Conservation (phyloP, 2,329 filamentous ascomycete species). For the Juglanconis juglandina region DNA sequence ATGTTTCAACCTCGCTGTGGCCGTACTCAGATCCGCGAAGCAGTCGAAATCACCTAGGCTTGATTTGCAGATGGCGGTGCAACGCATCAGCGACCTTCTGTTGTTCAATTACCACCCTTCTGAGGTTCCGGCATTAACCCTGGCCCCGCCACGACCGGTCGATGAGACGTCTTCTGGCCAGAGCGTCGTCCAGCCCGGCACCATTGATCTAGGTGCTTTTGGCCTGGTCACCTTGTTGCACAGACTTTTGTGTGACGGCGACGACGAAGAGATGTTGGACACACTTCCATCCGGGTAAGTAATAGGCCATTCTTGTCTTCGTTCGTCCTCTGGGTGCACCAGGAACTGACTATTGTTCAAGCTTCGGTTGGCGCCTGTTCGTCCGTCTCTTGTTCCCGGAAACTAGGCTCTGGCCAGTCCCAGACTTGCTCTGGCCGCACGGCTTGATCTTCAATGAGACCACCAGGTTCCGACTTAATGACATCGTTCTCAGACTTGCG, state of each 20-base stretch:
- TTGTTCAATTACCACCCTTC: slow-evolving; percentile 29
- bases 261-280: slow-evolving; percentile 17
- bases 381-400: slow-evolving; percentile 64
- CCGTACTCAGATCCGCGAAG: slow-evolving; percentile 39
- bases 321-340: background rate
- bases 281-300: slow-evolving; percentile 20
- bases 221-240: slow-evolving; percentile 35
- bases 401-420: slow-evolving; percentile 25
- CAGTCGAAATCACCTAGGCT: slow-evolving; percentile 30
- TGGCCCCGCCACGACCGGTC: slow-evolving; percentile 18
- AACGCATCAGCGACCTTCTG: slow-evolving; percentile 22
- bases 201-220: slow-evolving; percentile 33
- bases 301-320: background rate
- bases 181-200: slow-evolving; percentile 37
- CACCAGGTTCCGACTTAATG: slow-evolving; percentile 29
- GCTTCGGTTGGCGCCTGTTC: slow-evolving; percentile 50
- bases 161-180: slow-evolving; percentile 18
- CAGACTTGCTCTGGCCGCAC: slow-evolving; percentile 12
- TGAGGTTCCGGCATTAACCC: slow-evolving; percentile 24
- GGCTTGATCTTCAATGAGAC: slow-evolving; percentile 13
- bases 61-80: slow-evolving; percentile 27
- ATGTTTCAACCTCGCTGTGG: slow-evolving; percentile 39
- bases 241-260: slow-evolving; percentile 24
- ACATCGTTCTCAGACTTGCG: slow-evolving; percentile 55
- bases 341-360: slow-evolving; percentile 16